Evolutionary conservation across 176 grass and related monocot species (phyloP), one percentile per base, ranked within the genome.

Genomic region (Panicum miliaceum): DNA sequence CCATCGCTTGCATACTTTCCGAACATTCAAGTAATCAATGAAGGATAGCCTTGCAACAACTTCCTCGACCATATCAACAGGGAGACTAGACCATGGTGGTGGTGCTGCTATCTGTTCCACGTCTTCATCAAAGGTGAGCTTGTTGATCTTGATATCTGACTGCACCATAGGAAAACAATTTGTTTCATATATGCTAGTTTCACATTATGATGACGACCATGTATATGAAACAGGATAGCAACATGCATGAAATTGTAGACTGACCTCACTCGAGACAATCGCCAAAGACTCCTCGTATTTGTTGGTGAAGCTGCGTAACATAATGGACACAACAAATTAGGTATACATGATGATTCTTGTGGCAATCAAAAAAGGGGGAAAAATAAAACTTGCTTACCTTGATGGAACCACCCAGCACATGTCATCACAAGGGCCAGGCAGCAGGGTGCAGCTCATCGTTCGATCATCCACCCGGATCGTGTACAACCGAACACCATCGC

Each of bases 1-100:
- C 83, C 83, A 85, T 70, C 11, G 19, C 60, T 69, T 85, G 61
- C 83, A 85, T 20, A 85, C 73, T 19, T 50, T 1, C 20, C 59
- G 83, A 4, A 85, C 22, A 27, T 12, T 67, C 8, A 41, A 40
- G 19, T 37, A 77, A 40, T 85, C 74, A 29, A 65, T 56, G 34
- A 70, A 54, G 19, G 83, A 54, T 20, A 69, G 26, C 23, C 63
- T 75, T 59, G 75, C 3, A 2, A 63, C 65, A 85, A 77, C 41
- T 43, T 66, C 51, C 13, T 85, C 70, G 2, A 85, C 61, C 19
- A 85, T 54, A 5, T 85, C 74, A 8, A 79, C 36, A 13, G 73
- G 74, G 16, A 79, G 83, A 58, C 68, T 40, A 51, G 43, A 16
- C 46, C 56, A 79, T 56, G 59, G 45, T 23, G 52, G 27, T 36